These are phyloP conservation scores for Claviceps sp. DNA, from an alignment of 2,329 filamentous ascomycete genomes.

Conservation along the genomic window DNA sequence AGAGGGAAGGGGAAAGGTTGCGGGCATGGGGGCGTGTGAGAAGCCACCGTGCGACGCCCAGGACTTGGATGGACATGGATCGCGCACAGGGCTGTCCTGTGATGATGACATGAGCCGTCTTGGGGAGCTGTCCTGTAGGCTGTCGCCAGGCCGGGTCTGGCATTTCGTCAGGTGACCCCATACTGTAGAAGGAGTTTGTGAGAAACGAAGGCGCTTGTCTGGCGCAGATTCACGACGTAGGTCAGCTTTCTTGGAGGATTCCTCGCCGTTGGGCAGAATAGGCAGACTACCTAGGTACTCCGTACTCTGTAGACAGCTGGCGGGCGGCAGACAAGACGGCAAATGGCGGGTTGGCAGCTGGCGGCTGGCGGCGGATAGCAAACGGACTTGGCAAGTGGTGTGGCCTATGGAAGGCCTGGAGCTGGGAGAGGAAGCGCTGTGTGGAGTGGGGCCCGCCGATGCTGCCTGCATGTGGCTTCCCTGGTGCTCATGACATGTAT, in stretches of 20 bases:
- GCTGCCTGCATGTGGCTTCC: too few relatives aligned
- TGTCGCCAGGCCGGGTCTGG: not conserved
- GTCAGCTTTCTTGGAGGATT: not conserved
- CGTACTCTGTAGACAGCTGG: not conserved
- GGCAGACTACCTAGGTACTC: too few relatives aligned
- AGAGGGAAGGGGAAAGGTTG: not conserved
- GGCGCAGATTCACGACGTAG: not conserved
- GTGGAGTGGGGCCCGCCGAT: not conserved
- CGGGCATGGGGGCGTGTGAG: not conserved
- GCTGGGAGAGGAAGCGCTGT: not conserved
- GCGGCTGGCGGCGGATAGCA: conserved; percentile 10
- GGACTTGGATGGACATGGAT: not conserved
- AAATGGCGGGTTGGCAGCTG: not conserved
- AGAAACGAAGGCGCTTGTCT: not conserved
- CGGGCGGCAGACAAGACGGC: too few relatives aligned
- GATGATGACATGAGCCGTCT: conserved; percentile 7
- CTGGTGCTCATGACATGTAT: too few relatives aligned
- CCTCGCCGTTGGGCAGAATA: too few relatives aligned
- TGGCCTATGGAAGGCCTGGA: not conserved
- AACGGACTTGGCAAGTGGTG: not conserved
- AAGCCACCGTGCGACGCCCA: not conserved
- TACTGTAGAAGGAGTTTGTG: not conserved
- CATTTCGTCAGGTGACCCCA: not conserved
- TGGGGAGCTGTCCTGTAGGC: too few relatives aligned
- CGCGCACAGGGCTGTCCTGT: not conserved